phyloP scores from a whole-genome alignment of 2,329 filamentous ascomycete genomes.

The Aspergillus tubingensis region DNA sequence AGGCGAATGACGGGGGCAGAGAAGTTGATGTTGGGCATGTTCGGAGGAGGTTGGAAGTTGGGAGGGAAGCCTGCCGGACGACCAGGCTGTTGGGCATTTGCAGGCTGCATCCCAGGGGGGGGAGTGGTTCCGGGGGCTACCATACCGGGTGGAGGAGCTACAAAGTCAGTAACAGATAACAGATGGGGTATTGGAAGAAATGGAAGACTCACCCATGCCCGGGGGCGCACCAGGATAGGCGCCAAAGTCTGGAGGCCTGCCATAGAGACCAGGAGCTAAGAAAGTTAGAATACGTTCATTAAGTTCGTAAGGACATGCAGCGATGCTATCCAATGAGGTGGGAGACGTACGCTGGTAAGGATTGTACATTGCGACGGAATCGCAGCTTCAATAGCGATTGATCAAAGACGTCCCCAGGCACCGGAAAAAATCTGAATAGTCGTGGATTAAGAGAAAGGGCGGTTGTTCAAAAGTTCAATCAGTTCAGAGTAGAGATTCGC shows the following conservation, averaged over 20 bases:
- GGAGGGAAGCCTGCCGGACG: conserved; percentile 77
- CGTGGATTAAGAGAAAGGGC: neutral
- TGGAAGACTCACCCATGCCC: conserved; percentile 69
- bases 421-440: neutral
- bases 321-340: neutral
- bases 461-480: no score
- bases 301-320: neutral
- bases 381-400: conserved; percentile 14
- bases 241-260: conserved; percentile 71
- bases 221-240: conserved; percentile 74
- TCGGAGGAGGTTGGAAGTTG: conserved; percentile 84
- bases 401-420: neutral
- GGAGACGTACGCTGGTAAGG: conserved; percentile 45
- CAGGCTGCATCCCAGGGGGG: conserved; percentile 75
- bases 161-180: conserved; percentile 20
- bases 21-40: conserved; percentile 98
- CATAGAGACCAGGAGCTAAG: conserved; percentile 60
- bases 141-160: conserved; percentile 78
- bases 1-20: conserved; percentile 94
- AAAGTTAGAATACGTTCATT: conserved; percentile 11
- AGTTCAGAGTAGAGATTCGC: neutral
- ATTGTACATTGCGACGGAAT: conserved; percentile 43
- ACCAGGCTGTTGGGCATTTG: conserved; percentile 72
- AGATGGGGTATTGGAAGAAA: neutral
- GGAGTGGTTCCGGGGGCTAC: conserved; percentile 75